Evolutionary conservation across 1,284 basidiomycete genomes (phyloP), one percentile per base, ranked within the genome.

Genomic region (Waitea zeae): DNA sequence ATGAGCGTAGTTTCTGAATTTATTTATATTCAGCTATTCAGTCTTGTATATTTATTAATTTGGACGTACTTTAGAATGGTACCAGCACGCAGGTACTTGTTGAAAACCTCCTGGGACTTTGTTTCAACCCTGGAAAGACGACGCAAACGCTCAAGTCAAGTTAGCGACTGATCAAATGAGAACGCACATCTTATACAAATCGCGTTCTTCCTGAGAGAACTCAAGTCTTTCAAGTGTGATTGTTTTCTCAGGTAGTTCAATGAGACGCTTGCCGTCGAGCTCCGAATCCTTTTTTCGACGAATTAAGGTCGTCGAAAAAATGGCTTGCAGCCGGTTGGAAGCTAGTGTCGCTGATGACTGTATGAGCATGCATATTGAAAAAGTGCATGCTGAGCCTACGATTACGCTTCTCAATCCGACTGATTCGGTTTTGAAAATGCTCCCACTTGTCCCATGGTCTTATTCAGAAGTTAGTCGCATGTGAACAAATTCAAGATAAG

Each of bases 181-280:
- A n/a, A n/a, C n/a, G n/a, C n/a, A n/a, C 64, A 61, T 65, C 4
- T 55, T 52, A 42, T 72, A 70, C 6, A 81, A 59, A 3, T 66
- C 63, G 7, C 64, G 52, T 41, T 75, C 71, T 45, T 73, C 71
- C n/a, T n/a, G 38, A 0, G 59, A 52, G 42, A 75, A 74, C 27
- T 61, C 53, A 9, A 76, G 51, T 37, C 51, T 61, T 31, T 53
- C 44, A 6, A 77, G 51, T 6, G 62, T 49, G 3, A 77, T 49
- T 0, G 53, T 56, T 47, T 72, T 74, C 17, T 53, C 40, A 3
- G 72, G 73, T 14, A 78, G 56, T 29, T 67, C 61, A 37, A 78
- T 64, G 17, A 80, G 55, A 17, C 56, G 58, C 43, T 72, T 69
- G 3, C 73, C 74, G 43, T 74, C 67, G 13, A 76, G 49, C 44